Base-by-base conservation (phyloP, 1,139 yeast genomes). In the Suhomyces choctaworum region DNA sequence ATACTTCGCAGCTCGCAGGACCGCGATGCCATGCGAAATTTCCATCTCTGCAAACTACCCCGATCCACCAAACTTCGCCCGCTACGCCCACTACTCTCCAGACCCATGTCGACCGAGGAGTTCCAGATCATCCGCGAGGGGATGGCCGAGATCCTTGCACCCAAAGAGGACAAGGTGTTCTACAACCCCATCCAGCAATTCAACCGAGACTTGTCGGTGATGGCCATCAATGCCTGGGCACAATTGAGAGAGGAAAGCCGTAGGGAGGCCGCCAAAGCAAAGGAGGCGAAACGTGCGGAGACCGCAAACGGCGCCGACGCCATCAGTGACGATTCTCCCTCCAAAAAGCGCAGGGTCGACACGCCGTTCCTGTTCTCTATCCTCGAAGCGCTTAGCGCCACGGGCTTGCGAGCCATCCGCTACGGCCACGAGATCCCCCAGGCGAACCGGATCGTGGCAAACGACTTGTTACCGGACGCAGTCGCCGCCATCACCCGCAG, bases 161-260 rank as follows among this genome's bases (percentile, higher is more conserved):
- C 95, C 4, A 76, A 82, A 52, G 77, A 78, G 50, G 82, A 82
- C 41, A 82, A 82, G 48, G 98, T 92, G 8, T 92, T 92, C 55
- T 92, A 94, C 65, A 92, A 92, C 56, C 97, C 95, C 5, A 86
- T 92, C 41, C 99, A 92, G 61, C 97, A 90, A 60, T 92, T 90
- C 62, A 92, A 92, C 58, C 74, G 99, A 50, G 99, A 92, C 57
- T 64, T 92, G 35, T 85, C 96, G 44, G 83, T 87, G 5, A 68
- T 85, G 52, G 90, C 88, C 7, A 90, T 92, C 45, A 76, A 81
- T 40, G 95, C 97, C 1, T 92, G 95, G 90, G 73, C 81, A 23
- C 78, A 82, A 42, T 50, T 82, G 31, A 36, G 50, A 11, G 42
- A 51, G 34, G 55, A 51, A 31, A 36, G 37, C 24, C 27, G 52